Conservation (phyloP, 306 rosid genomes). For the Carpinus fangiana region DNA sequence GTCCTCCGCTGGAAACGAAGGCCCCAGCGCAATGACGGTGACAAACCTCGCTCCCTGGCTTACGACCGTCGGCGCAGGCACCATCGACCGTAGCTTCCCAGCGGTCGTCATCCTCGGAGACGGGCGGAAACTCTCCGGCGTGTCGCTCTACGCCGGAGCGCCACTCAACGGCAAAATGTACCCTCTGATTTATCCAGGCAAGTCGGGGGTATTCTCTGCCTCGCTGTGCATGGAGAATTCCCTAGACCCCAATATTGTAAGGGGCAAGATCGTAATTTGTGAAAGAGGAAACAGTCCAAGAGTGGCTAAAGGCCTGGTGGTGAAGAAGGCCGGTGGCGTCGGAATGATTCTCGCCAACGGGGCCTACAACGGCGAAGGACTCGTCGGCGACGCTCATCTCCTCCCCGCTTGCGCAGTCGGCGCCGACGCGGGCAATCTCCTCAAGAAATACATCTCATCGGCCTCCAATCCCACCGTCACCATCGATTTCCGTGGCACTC, state of each 20-base stretch:
- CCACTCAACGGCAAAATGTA: slow-evolving; percentile 65
- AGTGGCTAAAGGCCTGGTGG: slow-evolving; percentile 83
- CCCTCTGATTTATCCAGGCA: slow-evolving; percentile 72
- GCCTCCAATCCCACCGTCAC: slow-evolving; percentile 60
- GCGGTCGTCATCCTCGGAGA: slow-evolving; percentile 61
- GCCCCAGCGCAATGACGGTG: slow-evolving; percentile 79
- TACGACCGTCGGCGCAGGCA: slow-evolving; percentile 87
- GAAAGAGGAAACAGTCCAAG: slow-evolving; percentile 81
- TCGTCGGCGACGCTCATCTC: slow-evolving; percentile 83
- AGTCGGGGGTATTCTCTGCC: slow-evolving; percentile 58
- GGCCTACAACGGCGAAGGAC: slow-evolving; percentile 75
- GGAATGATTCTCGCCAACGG: slow-evolving; percentile 91
- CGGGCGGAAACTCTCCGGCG: slow-evolving; percentile 62
- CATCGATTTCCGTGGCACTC: slow-evolving; percentile 69
- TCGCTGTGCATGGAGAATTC: slow-evolving; percentile 88
- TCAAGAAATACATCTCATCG: slow-evolving; percentile 63
- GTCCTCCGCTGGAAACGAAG: slow-evolving; percentile 81
- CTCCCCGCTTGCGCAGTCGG: slow-evolving; percentile 82
- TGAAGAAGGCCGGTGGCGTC: slow-evolving; percentile 80
- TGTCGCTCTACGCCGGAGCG: slow-evolving; percentile 68
- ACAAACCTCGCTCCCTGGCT: slow-evolving; percentile 86
- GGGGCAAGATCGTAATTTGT: slow-evolving; percentile 76
- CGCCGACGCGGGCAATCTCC: slow-evolving; percentile 58
- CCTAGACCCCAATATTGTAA: slow-evolving; percentile 58
- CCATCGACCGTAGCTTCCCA: slow-evolving; percentile 85